Base-by-base conservation (phyloP, 1,284 basidiomycete species). In the Fomitopsis pinicola region DNA sequence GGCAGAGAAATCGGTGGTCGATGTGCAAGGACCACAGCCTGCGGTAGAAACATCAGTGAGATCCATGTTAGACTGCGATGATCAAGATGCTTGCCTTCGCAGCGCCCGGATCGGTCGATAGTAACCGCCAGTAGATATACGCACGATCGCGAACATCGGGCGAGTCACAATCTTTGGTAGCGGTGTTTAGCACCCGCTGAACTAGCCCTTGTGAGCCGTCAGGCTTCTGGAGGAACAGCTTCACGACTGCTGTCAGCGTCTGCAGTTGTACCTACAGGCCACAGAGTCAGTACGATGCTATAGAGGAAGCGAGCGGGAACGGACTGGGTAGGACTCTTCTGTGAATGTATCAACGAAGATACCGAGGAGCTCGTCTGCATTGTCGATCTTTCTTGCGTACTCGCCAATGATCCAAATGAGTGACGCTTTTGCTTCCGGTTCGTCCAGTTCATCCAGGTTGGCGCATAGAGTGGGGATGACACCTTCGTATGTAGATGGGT, bases 391-490 rank as follows among this genome's bases (percentile, higher is more conserved):
- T 74, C 92, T 92, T 14, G 97, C 94, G 72, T 99, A 98, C 77
- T 98, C 95, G 57, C 97, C 97, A 59, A 99, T 91, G 69, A 99
- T 98, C 97, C 97, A 99, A 70, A 99, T 98, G 62, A 99, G 83
- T 8, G 95, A 95, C 0, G 97, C 93, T 74, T 98, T 98, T 5
- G 97, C 97, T 73, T 99, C 97, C 15, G 97, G 96, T 72, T 99
- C 97, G 73, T 99, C 97, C 53, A 99, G 80, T 67, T 97, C 95
- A 67, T 99, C 97, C 28, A 99, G 84, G 70, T 96, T 97, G 6
- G 94, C 89, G 71, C 97, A 99, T 42, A 99, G 78, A 1, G 92
- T 95, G 1, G 94, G 95, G 67, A 99, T 98, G 68, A 98, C 92
- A 58, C 94, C 94, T 77, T 98, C 97, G 75, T 98, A 99, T 36